Evolutionary conservation across 306 rosid genomes (phyloP), one percentile per base, ranked within the genome.

Genomic region (Cicer cuneatum): DNA sequence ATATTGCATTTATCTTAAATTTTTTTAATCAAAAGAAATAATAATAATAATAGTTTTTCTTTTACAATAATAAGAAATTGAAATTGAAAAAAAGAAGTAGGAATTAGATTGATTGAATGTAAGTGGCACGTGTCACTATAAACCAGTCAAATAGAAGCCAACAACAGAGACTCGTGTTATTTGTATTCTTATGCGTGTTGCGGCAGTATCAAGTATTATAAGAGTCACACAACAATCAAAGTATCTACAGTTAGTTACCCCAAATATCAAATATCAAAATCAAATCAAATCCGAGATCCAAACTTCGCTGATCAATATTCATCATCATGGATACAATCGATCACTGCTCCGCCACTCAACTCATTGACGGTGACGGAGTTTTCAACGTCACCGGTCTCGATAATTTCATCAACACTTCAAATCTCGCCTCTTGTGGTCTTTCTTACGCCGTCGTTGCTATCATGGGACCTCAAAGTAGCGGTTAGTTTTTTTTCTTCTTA

Each of bases 391-490:
- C 78, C 67, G 98, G 96, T 39, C 83, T 91, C 33, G 90, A 83
- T 19, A 67, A 49, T 12, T 91, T 93, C 85, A 82, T 82, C 66
- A 80, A 73, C 14, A 62, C 80, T 39, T 78, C 82, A 5, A 83
- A 84, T 7, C 76, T 93, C 42, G 68, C 82, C 21, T 40, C 75
- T 1, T 82, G 88, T 49, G 97, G 98, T 38, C 93, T 93, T 33
- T 91, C 98, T 16, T 93, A 93, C 21, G 96, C 97, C 6, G 94
- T 93, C 10, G 91, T 93, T 18, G 84, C 98, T n/a, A 71, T 93
- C 63, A 93, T 93, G 98, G 98, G 98, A 13, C 98, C 98, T 43
- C 98, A 93, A 74, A 91, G 97, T 65, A 93, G 97, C 53, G 98
- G 98, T 93, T 53, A 40, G 82, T 29, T 0, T 7, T 14, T 6